Evolutionary conservation across 345 rosid species (phyloP).

Genomic region (Pugionium dolabratum): DNA sequence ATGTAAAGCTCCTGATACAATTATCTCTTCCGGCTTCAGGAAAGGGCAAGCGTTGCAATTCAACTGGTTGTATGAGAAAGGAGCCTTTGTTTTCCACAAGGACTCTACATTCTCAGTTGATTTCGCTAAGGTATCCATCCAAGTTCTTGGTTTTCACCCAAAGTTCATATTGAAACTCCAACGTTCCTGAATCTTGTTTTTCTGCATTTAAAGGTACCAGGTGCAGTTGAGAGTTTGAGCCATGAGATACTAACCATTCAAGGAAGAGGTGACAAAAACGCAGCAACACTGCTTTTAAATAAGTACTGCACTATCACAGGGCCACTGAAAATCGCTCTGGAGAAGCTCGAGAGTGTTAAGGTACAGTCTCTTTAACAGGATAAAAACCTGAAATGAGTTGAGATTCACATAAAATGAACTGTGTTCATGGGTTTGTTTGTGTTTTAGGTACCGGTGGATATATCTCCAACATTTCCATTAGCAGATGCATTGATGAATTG

Average conservation of each 20-base stretch:
- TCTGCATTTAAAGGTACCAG: conserved; percentile 54
- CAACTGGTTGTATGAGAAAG: conserved; percentile 88
- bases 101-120: conserved; percentile 75
- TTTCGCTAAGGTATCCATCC: conserved; percentile 65
- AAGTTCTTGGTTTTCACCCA: conserved; percentile 5
- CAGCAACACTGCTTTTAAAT: conserved; percentile 62
- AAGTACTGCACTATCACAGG: conserved; percentile 65
- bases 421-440: not conserved
- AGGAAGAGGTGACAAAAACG: conserved; percentile 81
- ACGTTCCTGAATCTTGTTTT: conserved; percentile 19
- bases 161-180: not conserved
- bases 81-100: conserved; percentile 61
- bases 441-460: conserved; percentile 79
- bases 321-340: conserved; percentile 63
- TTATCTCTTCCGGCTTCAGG: conserved; percentile 42
- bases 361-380: conserved; percentile 35
- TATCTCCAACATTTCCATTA: conserved; percentile 63
- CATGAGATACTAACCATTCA: conserved; percentile 78
- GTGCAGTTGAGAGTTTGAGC: conserved; percentile 81
- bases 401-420: not conserved
- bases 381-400: not conserved
- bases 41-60: conserved; percentile 94
- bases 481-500: conserved; percentile 45
- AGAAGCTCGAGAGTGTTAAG: conserved; percentile 62
- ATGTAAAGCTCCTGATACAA: not conserved